Base-by-base conservation (phyloP, 1,139 yeast genomes). In the Zygoascus hellenicus region DNA sequence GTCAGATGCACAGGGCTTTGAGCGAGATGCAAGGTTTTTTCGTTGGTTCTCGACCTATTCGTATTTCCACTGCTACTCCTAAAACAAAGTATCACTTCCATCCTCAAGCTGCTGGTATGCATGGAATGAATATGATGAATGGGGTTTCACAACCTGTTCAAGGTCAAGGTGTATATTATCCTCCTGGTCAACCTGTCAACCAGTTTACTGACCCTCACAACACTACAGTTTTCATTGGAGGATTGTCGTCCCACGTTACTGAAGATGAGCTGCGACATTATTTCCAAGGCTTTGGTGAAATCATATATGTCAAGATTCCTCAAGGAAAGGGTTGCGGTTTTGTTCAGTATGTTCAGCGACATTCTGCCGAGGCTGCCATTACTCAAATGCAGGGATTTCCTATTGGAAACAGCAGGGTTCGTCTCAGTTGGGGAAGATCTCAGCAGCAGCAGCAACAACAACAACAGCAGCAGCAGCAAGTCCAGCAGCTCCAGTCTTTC, bases 141-240 rank as follows among this genome's bases (percentile, higher is more conserved):
- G 54, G 54, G 6, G 46, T 48, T 35, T 50, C 52, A n/a, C 29
- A 32, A 19, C 31, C 41, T 5, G 33, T 36, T 14, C 39, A 36
- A 15, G 38, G 43, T 16, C 35, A 41, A 10, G 47, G 51, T 26
- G 45, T 48, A 10, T 51, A 49, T 26, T 39, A 39, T 17, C 44
- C 42, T 34, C 48, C 54, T 11, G 54, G 66, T 14, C 74, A 68
- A 56, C 65, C 70, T 16, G 57, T 76, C 55, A 74, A 68, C 55
- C 80, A 78, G 55, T 83, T 70, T 60, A 73, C 83, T 37, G 95
- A 88, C 60, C 89, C 90, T 15, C 81, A 77, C 61, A 89, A 88
- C 63, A 87, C 96, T 10, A 89, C 97, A 0, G 96, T 89, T n/a
- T 89, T 89, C 64, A 92, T 89, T 17, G 97, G 97, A 22, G 97